phyloP scores from a whole-genome alignment of 108 stramenopile species.

The Bacterosira constricta region DNA sequence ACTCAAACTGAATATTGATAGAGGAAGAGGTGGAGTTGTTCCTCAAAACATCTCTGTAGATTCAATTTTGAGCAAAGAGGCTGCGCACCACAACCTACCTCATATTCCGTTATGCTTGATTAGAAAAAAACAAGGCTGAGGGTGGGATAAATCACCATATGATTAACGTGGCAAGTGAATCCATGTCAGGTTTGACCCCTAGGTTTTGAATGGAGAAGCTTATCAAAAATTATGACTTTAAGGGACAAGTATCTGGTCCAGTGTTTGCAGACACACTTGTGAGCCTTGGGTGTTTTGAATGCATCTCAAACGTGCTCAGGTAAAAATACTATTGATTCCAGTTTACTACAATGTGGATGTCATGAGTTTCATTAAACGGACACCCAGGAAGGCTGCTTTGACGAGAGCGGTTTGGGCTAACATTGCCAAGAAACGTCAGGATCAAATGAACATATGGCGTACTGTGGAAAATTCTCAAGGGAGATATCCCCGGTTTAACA shows the following conservation, averaged over 20 bases:
- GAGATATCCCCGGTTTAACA: not conserved
- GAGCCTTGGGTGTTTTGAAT: not conserved
- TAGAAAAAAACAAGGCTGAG: constrained; percentile 27
- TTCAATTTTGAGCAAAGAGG: not conserved
- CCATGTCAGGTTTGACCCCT: not conserved
- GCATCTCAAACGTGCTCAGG: not conserved
- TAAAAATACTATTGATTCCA: not conserved
- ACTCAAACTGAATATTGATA: not conserved
- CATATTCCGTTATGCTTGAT: constrained; percentile 9
- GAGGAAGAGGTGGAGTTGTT: not conserved
- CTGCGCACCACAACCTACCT: not conserved
- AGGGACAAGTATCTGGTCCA: not conserved
- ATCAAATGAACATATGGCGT: constrained; percentile 28
- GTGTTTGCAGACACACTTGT: constrained; percentile 12
- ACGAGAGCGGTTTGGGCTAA: not conserved
- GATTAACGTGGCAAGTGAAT: constrained; percentile 1
- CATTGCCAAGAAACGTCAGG: not conserved
- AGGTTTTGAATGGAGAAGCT: constrained; percentile 31
- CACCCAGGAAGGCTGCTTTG: constrained; percentile 1
- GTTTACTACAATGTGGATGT: not conserved
- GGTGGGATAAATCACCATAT: constrained; percentile 5
- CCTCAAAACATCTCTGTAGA: not conserved
- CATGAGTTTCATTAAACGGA: not conserved
- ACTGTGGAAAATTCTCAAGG: not conserved
- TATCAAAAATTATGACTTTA: not conserved